Conservation (phyloP, 2,329 filamentous ascomycete species). For the Verticillium zaregamsianum region DNA sequence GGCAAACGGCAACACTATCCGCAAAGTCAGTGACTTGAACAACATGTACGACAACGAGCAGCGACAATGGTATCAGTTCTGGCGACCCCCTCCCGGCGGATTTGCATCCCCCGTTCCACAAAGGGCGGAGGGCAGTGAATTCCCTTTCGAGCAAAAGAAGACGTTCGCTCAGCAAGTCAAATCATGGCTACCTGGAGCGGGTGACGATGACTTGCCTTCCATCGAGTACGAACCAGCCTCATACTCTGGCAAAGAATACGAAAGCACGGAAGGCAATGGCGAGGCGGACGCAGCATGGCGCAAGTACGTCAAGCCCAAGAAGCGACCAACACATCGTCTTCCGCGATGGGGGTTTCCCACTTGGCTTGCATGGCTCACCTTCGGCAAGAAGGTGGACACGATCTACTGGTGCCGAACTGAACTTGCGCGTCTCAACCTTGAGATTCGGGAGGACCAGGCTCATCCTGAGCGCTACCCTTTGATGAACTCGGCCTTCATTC, state of each 20-base stretch:
- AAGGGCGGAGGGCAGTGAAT: constrained; percentile 41
- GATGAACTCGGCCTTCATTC: constrained; percentile 96
- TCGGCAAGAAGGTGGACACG: constrained; percentile 82
- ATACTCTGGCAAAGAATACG: constrained; percentile 50
- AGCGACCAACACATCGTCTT: constrained; percentile 81
- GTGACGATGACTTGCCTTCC: constrained; percentile 28
- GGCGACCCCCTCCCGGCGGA: constrained; percentile 58
- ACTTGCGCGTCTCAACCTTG: constrained; percentile 79
- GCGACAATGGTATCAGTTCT: constrained; percentile 57
- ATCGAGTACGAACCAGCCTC: constrained; percentile 60
- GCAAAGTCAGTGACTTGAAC: constrained; percentile 43
- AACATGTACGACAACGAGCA: constrained; percentile 43
- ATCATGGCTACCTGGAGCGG: constrained; percentile 43
- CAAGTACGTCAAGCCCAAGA: constrained; percentile 73
- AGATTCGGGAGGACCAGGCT: constrained; percentile 87
- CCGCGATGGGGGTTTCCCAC: constrained; percentile 51
- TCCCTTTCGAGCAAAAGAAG: constrained; percentile 35
- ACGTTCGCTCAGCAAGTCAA: constrained; percentile 49
- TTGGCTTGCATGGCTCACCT: constrained; percentile 75
- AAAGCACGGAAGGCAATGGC: constrained; percentile 53
- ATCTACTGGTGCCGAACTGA: constrained; percentile 90
- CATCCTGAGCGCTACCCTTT: constrained; percentile 80
- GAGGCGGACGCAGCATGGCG: constrained; percentile 64
- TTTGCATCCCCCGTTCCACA: constrained; percentile 60
- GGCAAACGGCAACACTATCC: constrained; percentile 45